Conservation (phyloP, 2,329 filamentous ascomycete species). For the Camillea tinctor region DNA sequence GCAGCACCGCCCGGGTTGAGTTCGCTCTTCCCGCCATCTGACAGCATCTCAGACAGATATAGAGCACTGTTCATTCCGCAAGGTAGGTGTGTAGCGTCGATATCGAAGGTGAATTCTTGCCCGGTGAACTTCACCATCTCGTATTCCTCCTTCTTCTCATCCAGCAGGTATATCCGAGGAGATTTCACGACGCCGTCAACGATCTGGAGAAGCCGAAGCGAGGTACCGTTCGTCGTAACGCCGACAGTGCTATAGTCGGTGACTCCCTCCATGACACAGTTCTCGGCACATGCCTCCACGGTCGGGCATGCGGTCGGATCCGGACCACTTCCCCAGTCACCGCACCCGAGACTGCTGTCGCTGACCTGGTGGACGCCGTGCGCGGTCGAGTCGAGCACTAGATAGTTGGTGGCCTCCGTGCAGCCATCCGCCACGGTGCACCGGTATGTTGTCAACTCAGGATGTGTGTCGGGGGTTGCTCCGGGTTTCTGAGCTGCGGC, state of each 20-base stretch:
- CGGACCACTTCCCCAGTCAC: constrained; percentile 32
- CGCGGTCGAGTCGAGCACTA: constrained; percentile 48
- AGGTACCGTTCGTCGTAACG: constrained; percentile 29
- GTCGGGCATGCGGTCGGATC: constrained; percentile 47
- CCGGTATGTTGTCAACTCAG: constrained; percentile 47
- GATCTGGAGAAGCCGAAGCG: constrained; percentile 40
- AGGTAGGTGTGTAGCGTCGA: constrained; percentile 60
- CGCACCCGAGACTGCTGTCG: constrained; percentile 33
- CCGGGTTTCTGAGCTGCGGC: constrained; percentile 35
- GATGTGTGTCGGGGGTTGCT: constrained; percentile 43
- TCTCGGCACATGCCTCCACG: constrained; percentile 47
- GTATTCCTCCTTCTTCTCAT: constrained; percentile 53
- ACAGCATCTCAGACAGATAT: constrained; percentile 61
- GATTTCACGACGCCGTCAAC: constrained; percentile 31
- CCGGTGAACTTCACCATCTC: constrained; percentile 58
- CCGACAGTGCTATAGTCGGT: constrained; percentile 41
- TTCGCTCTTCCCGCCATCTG: constrained; percentile 52
- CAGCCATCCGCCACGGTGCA: constrained; percentile 53
- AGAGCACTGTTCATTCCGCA: constrained; percentile 63
- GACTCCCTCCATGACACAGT: constrained; percentile 53
- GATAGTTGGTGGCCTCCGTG: constrained; percentile 42
- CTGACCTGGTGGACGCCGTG: constrained; percentile 43
- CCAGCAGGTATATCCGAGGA: constrained; percentile 58
- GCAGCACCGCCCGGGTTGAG: constrained; percentile 37
- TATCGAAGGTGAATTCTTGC: constrained; percentile 62